Conservation (phyloP, 2,329 filamentous ascomycete species). For the Pseudopyrenochaeta lycopersici region DNA sequence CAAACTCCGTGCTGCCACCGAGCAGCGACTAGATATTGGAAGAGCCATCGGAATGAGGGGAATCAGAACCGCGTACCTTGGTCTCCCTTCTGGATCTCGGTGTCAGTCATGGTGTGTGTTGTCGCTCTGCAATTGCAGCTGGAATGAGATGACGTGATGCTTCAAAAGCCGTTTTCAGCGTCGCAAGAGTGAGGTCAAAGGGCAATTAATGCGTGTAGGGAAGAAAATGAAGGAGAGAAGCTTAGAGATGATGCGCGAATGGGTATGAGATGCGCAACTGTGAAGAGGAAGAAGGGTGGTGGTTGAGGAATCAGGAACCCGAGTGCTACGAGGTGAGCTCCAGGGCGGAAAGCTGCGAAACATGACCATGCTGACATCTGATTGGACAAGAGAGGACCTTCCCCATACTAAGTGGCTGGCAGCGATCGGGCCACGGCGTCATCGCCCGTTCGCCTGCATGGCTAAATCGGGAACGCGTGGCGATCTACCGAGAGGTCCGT, state of each 20-base stretch:
- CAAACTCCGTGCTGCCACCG: not conserved
- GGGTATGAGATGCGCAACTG: slow-evolving; percentile 23
- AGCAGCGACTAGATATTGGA: not conserved
- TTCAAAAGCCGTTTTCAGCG: slow-evolving; percentile 23
- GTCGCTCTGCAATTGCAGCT: slow-evolving; percentile 18
- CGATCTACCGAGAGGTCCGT: too few relatives aligned
- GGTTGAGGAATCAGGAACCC: slow-evolving; percentile 24
- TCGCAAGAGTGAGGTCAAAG: slow-evolving; percentile 23
- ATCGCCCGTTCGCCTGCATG: slow-evolving; percentile 33
- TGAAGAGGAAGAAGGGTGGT: slow-evolving; percentile 27
- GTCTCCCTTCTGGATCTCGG: slow-evolving; percentile 47
- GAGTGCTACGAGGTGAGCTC: slow-evolving; percentile 31
- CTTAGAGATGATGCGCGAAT: slow-evolving; percentile 33
- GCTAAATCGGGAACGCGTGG: slow-evolving; percentile 1
- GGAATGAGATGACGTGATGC: slow-evolving; percentile 42
- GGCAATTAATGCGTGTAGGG: slow-evolving; percentile 37
- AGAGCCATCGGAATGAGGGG: not conserved
- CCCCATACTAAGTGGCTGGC: slow-evolving; percentile 20
- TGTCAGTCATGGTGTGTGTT: slow-evolving; percentile 44
- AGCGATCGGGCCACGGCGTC: slow-evolving; percentile 38
- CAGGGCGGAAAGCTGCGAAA: slow-evolving; percentile 43
- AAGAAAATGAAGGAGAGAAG: slow-evolving; percentile 21
- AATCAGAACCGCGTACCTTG: slow-evolving; percentile 37
- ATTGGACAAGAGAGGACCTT: slow-evolving; percentile 38
- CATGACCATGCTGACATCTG: slow-evolving; percentile 33